Evolutionary conservation across 2,329 filamentous ascomycete genomes (phyloP), one percentile per base, ranked within the genome.

Genomic region (Chaetomiaceae sp.): DNA sequence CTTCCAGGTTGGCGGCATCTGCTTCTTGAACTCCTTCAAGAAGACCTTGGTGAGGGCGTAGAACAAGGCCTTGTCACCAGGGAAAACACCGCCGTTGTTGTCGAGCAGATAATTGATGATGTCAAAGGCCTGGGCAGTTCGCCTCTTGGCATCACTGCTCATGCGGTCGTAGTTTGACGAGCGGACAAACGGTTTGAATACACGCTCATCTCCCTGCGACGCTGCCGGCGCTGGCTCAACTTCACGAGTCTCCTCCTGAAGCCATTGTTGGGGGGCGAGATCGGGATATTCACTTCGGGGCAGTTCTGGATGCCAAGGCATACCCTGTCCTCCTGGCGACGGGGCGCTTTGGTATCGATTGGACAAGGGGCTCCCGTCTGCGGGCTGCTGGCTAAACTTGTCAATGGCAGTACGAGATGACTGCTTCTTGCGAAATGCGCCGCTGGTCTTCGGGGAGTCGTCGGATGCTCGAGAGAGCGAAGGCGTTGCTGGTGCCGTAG

Each of bases 31-130:
- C 7, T 64, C 62, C n/a, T 65, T 64, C 9, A 66, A 61, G 71
- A 77, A 82, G 7, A 73, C 62, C 9, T 67, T 66, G 13, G 70
- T 66, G 4, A 78, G 60, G 2, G 73, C 73, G 50, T 73, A 71
- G 66, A 75, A 78, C 4, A 81, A 62, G 3, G 74, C 66, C 35
- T 71, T 68, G 20, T 75, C 75, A 14, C 75, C 74, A 1, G 79
- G 75, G 39, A 81, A 75, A 1, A 75, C 73, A 0, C 77, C 77
- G 2, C 61, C 60, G 39, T 68, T 73, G 21, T 63, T 60, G 35
- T 66, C 62, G 12, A 77, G 62, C 9, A 76, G 63, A 51, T 73
- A 68, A 12, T 66, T 57, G 38, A 75, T 65, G 42, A 75, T 70
- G 42, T 70, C 66, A n/a, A 62, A 62, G 3, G 66, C 63, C 33